Percentiles rank a stretch among this genome's conserved stretches.
These are phyloP conservation scores for Ophiocordyceps polyrhachis-furcata DNA, from an alignment of 2,329 filamentous ascomycete species.

Conservation along the genomic window DNA sequence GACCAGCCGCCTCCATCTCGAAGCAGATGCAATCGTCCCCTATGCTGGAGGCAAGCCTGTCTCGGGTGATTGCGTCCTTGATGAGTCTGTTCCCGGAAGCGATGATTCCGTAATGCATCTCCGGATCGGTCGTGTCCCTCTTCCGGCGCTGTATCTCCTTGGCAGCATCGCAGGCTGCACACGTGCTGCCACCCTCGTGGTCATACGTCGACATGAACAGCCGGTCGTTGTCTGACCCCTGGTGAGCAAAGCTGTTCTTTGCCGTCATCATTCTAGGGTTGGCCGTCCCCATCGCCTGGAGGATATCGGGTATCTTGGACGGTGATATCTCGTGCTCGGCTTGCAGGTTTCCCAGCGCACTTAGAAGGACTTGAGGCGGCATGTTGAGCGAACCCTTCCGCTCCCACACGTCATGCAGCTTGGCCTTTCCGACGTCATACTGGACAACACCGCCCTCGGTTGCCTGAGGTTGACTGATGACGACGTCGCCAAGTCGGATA, in stretches of 20 bases:
- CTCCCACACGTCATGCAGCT: constrained; percentile 3
- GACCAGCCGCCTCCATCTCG: background rate
- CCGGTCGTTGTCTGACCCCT: background rate
- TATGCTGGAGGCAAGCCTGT: constrained; percentile 10
- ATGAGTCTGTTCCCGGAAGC: constrained; percentile 1
- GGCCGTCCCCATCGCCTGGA: background rate
- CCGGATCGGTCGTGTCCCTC: constrained; percentile 1
- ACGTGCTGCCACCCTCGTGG: background rate
- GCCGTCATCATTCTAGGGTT: background rate
- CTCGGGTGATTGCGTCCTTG: constrained; percentile 1
- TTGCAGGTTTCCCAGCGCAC: background rate
- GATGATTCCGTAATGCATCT: constrained; percentile 6
- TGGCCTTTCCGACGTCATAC: constrained; percentile 8
- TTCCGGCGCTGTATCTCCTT: background rate
- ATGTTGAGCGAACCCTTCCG: constrained; percentile 4
- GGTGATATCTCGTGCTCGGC: background rate
- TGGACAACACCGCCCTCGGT: constrained; percentile 5
- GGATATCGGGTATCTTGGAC: background rate
- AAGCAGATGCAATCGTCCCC: background rate
- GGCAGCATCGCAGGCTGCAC: background rate
- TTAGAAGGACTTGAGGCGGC: constrained; percentile 2
- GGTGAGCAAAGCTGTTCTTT: background rate
- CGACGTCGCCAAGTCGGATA: constrained; percentile 11
- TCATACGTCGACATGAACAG: background rate
- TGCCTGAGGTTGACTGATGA: constrained; percentile 3